phyloP scores from a whole-genome alignment of 78 protist genomes.

The Isochrysis galbana region DNA sequence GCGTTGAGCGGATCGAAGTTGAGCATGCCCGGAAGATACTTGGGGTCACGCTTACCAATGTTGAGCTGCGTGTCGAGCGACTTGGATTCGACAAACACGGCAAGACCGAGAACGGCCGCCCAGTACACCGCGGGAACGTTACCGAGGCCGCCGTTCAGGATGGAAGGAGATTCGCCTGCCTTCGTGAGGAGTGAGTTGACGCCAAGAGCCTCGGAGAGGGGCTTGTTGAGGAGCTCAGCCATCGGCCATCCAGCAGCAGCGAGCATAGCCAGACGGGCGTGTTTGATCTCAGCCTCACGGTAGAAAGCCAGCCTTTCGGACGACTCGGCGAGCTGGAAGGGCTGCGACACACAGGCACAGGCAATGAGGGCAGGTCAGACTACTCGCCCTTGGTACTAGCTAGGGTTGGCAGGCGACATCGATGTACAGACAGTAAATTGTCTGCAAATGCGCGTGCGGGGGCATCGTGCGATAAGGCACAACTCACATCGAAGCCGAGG shows the following conservation, averaged over 20 bases:
- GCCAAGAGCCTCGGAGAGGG: neutral
- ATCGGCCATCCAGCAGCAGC: neutral
- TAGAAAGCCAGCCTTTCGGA: neutral
- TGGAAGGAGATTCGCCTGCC: neutral
- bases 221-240: neutral
- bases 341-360: too few relatives aligned
- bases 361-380: too few relatives aligned
- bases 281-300: constrained; percentile 24
- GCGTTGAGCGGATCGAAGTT: neutral
- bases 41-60: neutral
- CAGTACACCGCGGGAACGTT: neutral
- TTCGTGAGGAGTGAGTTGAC: neutral
- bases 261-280: constrained; percentile 16
- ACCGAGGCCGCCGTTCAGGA: constrained; percentile 21
- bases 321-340: neutral
- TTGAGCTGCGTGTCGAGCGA: neutral
- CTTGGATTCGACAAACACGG: neutral
- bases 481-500: neutral
- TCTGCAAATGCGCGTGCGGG: neutral
- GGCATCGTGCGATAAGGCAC: neutral
- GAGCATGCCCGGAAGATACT: neutral
- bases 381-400: too few relatives aligned
- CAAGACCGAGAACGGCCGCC: neutral
- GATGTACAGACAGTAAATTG: neutral
- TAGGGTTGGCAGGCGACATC: neutral